These are phyloP conservation scores for Chlamydomonas sp. DNA, from an alignment of 139 green algal genomes.

Conservation along the genomic window DNA sequence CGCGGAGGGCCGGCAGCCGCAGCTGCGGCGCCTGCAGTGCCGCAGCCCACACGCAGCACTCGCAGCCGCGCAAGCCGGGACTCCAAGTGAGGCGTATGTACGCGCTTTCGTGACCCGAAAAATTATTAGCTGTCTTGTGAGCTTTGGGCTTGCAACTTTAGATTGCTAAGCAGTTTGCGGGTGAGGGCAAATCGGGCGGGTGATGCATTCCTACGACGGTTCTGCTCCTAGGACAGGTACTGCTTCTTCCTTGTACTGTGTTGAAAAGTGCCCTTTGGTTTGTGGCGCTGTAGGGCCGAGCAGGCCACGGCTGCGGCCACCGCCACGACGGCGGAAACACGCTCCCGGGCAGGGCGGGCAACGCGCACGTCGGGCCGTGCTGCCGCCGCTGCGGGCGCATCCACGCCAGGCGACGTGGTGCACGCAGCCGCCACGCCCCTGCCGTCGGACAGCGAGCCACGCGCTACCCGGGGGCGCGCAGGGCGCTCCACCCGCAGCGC, in stretches of 20 bases:
- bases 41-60: neutral
- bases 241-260: too few relatives aligned
- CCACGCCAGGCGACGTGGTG: neutral
- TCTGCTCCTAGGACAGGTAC: too few relatives aligned
- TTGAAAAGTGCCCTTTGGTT: neutral
- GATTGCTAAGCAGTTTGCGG: too few relatives aligned
- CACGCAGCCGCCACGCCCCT: slow-evolving; percentile 1
- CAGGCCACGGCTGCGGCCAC: neutral
- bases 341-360: neutral
- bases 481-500: neutral
- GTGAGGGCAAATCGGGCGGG: too few relatives aligned
- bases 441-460: slow-evolving; percentile 24
- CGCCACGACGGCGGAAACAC: slow-evolving; percentile 4
- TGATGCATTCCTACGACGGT: too few relatives aligned
- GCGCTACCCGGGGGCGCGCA: neutral
- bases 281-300: neutral
- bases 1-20: neutral
- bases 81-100: slow-evolving; percentile 14
- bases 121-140: too few relatives aligned
- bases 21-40: neutral
- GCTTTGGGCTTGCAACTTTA: too few relatives aligned
- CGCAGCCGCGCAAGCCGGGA: slow-evolving; percentile 23
- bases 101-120: neutral
- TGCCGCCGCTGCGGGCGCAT: neutral
- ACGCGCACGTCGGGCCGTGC: neutral